Evolutionary conservation across 805 yeast species (phyloP).

Genomic region (Wickerhamiella azyma): DNA sequence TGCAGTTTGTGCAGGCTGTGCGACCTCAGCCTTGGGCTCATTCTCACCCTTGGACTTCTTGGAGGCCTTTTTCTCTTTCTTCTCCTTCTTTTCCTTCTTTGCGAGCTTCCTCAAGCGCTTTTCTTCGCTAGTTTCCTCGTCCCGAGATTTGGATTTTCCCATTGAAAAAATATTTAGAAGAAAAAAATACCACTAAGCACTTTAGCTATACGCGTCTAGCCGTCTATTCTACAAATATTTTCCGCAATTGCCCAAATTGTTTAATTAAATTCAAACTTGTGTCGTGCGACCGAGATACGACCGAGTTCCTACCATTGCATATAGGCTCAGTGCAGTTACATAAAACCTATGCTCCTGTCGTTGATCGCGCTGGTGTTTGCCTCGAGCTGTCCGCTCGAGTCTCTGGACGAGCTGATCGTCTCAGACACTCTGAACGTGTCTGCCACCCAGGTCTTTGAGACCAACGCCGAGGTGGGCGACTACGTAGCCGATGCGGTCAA

Average conservation of each 20-base stretch:
- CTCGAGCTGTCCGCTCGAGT: not conserved
- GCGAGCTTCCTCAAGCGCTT: slow-evolving; percentile 15
- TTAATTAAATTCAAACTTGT: not conserved
- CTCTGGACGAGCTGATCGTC: slow-evolving; percentile 7
- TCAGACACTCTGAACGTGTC: slow-evolving; percentile 17
- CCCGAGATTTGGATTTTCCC: slow-evolving; percentile 4
- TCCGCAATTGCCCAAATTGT: no score
- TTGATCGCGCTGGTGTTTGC: not conserved
- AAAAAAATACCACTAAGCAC: not conserved
- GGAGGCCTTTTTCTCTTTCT: slow-evolving; percentile 20
- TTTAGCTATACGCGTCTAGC: no score
- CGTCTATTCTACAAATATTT: no score
- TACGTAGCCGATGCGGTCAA: slow-evolving; percentile 43
- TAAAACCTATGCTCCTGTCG: slow-evolving; percentile 7
- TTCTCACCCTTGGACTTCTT: slow-evolving; percentile 21
- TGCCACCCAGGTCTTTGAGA: slow-evolving; percentile 34
- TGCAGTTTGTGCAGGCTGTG: slow-evolving; percentile 3
- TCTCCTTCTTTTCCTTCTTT: slow-evolving; percentile 20
- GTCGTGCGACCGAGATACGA: not conserved
- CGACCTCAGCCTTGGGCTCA: not conserved
- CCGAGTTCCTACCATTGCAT: not conserved
- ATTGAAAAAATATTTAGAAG: not conserved
- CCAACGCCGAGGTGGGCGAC: slow-evolving; percentile 42
- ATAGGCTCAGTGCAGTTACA: slow-evolving; percentile 1
- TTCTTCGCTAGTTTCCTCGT: slow-evolving; percentile 1